Evolutionary conservation across 345 rosid genomes (phyloP).

Genomic region (Durio zibethinus): DNA sequence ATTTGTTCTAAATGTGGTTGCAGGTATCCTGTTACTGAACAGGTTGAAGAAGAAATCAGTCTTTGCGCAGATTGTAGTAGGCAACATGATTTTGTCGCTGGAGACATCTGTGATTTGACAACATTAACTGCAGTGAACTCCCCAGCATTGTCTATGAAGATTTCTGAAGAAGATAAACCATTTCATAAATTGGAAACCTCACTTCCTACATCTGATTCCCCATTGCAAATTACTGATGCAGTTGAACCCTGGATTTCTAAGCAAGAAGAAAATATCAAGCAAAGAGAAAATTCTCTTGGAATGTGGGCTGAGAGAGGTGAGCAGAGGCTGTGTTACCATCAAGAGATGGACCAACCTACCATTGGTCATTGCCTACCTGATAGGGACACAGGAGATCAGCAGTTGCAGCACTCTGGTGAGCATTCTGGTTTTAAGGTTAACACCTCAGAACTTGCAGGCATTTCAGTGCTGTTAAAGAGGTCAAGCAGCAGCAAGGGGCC

Average conservation of each 20-base stretch:
- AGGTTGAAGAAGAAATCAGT: constrained; percentile 35
- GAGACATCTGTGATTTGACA: constrained; percentile 28
- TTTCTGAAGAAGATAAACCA: constrained; percentile 31
- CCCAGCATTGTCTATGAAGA: constrained; percentile 19
- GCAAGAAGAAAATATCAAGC: constrained; percentile 33
- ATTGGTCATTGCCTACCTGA: constrained; percentile 28
- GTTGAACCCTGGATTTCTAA: constrained; percentile 32
- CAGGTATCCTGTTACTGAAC: constrained; percentile 41
- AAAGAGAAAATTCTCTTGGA: constrained; percentile 36
- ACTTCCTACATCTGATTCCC: constrained; percentile 25
- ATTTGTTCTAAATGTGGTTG: constrained; percentile 66
- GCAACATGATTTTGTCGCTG: constrained; percentile 35
- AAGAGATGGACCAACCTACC: constrained; percentile 38
- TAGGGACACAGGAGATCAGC: constrained; percentile 34
- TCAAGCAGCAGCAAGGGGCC: constrained; percentile 78
- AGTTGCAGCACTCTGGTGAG: constrained; percentile 27
- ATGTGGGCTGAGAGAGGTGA: constrained; percentile 37
- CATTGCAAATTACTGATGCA: constrained; percentile 23
- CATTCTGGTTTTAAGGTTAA: constrained; percentile 34
- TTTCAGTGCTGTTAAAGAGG: constrained; percentile 72
- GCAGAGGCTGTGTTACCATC: constrained; percentile 31
- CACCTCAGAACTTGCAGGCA: constrained; percentile 49
- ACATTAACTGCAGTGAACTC: constrained; percentile 30
- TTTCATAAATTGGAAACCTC: constrained; percentile 31
- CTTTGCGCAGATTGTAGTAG: constrained; percentile 72